Evolutionary conservation across 1,284 basidiomycete species (phyloP), one percentile per base, ranked within the genome.

Genomic region (Exobasidium rhododendri): DNA sequence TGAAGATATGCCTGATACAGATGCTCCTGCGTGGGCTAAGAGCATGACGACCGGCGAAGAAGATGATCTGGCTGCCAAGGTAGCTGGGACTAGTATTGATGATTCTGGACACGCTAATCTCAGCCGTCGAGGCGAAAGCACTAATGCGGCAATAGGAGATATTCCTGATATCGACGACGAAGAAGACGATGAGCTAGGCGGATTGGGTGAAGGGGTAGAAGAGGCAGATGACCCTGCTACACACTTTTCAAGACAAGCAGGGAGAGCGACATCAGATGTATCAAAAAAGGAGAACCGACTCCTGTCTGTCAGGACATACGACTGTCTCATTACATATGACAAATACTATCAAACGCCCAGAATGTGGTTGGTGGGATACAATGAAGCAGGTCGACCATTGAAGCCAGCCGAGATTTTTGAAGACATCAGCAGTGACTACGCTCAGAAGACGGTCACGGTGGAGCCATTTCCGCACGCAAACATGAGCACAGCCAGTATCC

Each of bases 311-410:
- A 87, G 94, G 74, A 98, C 94, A 24, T 99, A 99, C 84, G 96
- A 99, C 82, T 96, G 97, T 79, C 91, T 97, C 87, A 98, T 99
- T 83, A 93, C 91, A 43, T 98, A 98, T 82, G 94, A 98, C 85
- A 98, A 98, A 56, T 79, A 78, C 69, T 69, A 74, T 47, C 69
- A 76, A 56, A 75, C 73, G 1, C 74, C 76, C 2, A 68, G 75
- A 13, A 74, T 79, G 71, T 78, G 77, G 79, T 65, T 73, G 22
- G 69, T 79, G 2, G 77, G 77, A 56, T 79, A 78, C 63, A 73
- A 78, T 64, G 76, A 78, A 63, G 62, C 71, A 47, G 77, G 77
- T 29, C 53, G 68, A 5, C 74, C 74, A 28, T 66, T 79, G 56
- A 76, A 75, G 55, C 91, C 92, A 1, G 81, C 88, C 4, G 91